phyloP scores from a whole-genome alignment of 805 yeast genomes.

The Starmerella riodocensis region DNA sequence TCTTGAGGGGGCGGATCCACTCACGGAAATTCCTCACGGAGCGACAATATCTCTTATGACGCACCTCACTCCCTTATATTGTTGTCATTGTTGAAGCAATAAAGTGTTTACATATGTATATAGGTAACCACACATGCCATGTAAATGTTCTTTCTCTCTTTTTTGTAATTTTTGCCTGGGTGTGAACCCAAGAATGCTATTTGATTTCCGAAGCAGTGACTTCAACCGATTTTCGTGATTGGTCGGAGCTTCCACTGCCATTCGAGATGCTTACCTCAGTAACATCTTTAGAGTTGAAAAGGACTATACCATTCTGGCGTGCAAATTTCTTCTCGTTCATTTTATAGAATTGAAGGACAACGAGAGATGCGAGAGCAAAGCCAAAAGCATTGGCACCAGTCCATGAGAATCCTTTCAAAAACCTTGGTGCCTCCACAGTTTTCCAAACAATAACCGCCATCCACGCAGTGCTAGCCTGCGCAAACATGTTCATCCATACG shows the following conservation, averaged over 20 bases:
- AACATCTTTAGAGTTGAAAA: conserved; percentile 17
- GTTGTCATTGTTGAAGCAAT: too few species aligned
- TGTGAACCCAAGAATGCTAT: too few species aligned
- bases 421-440: conserved; percentile 24
- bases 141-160: too few species aligned
- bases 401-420: conserved; percentile 22
- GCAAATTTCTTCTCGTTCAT: conserved; percentile 14
- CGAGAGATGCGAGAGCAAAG: conserved; percentile 18
- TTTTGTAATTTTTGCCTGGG: too few species aligned
- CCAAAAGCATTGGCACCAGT: conserved; percentile 19
- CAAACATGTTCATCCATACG: conserved; percentile 39
- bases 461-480: conserved; percentile 45
- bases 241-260: too few species aligned
- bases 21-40: too few species aligned
- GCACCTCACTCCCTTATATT: too few species aligned
- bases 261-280: too few species aligned
- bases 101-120: too few species aligned
- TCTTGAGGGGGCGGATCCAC: not conserved
- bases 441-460: conserved; percentile 36
- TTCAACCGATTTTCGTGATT: not conserved
- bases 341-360: conserved; percentile 17
- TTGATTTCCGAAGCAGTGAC: not conserved
- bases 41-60: too few species aligned
- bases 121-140: too few species aligned
- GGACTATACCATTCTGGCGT: conserved; percentile 15